A percentile compares a stretch with the other conserved stretches of the same genome.
Conservation (phyloP, 1,139 yeast species). For the Geotrichum australiense region DNA sequence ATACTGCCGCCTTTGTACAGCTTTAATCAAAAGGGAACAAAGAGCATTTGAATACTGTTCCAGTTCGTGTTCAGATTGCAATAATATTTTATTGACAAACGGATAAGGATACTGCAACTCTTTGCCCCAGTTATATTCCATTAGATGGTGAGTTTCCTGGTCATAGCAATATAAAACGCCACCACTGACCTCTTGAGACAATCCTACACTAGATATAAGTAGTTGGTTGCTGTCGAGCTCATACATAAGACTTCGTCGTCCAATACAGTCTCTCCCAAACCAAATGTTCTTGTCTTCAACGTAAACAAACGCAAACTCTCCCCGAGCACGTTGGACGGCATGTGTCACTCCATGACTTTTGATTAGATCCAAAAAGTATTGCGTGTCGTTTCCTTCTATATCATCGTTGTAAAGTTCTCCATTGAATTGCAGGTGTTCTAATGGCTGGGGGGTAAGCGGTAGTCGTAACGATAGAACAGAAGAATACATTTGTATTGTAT, state of each 20-base stretch:
- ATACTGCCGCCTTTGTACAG: conserved; percentile 47
- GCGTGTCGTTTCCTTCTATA: conserved; percentile 48
- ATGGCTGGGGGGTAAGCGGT: conserved; percentile 74
- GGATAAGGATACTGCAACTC: conserved; percentile 7
- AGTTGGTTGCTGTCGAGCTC: conserved; percentile 30
- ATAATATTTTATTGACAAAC: conserved; percentile 2
- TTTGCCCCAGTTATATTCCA: not conserved
- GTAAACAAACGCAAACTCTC: conserved; percentile 73
- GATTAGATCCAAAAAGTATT: conserved; percentile 35
- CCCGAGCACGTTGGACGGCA: conserved; percentile 44
- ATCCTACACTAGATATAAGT: conserved; percentile 28
- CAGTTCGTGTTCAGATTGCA: not conserved
- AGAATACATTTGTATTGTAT: conserved; percentile 36
- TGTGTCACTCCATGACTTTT: conserved; percentile 23
- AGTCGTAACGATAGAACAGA: conserved; percentile 73
- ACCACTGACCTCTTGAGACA: conserved; percentile 30
- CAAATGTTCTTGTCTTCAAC: conserved; percentile 43
- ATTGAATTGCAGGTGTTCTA: conserved; percentile 61
- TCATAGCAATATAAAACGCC: conserved; percentile 26
- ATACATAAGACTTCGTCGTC: conserved; percentile 67
- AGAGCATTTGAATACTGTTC: conserved; percentile 18
- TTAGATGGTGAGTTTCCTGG: conserved; percentile 11
- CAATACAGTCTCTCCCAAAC: conserved; percentile 81
- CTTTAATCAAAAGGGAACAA: conserved; percentile 21
- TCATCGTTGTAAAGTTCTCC: conserved; percentile 75